Evolutionary conservation across 345 rosid genomes (phyloP), one percentile per base, ranked within the genome.

Genomic region (Eucalyptus marginata): DNA sequence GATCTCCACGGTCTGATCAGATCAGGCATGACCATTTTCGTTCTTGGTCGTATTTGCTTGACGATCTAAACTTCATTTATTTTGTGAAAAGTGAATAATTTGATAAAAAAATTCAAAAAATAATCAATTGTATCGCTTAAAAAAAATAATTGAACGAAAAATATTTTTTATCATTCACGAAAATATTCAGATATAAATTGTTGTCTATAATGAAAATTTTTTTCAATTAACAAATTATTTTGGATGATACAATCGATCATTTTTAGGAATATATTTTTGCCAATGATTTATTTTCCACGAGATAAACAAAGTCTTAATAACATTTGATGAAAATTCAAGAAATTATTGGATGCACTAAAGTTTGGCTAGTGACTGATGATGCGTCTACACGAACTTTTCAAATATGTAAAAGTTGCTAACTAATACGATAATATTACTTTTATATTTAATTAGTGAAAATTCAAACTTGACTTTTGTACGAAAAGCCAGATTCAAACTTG

Each of bases 131-230:
- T 52, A 52, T 52, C 2, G 4, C 24, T 52, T 52, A 18, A 52
- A 52, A 49, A 18, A 52, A 56, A 24, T 9, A 2, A 56, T 5
- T 56, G 0, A 56, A 4, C 0, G 1, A 56, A 22, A 56, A 56
- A 9, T 4, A 8, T 4, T 9, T 9, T 52, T 56, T 9, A 22
- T 56, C 12, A 24, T 56, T 22, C 3, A 56, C 5, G 3, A 54
- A 22, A 54, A 54, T 54, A 54, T 22, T 54, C 2, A 54, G 12
- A 22, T 9, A 20, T 56, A 52, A 56, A 22, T 56, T 56, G 2
- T 22, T 54, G 0, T 54, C 3, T 54, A 22, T 56, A 22, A 56
- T 56, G 0, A 56, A 54, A 54, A 3, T 1, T 8, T 1, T 1
- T 22, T 22, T 54, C 13, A 20, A 0, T 8, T 9, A 8, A 8